These are phyloP conservation scores for Paramecium sonneborni DNA, from an alignment of 73 alveolate species.

Conservation along the genomic window DNA sequence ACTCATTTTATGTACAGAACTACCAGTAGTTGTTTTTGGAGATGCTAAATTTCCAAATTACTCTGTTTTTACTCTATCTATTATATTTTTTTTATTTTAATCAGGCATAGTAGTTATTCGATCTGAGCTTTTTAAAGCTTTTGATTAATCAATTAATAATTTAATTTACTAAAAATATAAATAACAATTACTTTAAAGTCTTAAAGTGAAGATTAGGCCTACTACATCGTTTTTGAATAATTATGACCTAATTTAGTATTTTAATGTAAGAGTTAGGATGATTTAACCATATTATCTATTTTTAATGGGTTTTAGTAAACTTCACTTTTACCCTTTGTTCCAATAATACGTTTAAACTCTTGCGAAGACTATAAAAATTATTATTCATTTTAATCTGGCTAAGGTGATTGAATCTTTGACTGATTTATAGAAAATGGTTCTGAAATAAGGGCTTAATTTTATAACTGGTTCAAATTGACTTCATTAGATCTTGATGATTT, in stretches of 20 bases:
- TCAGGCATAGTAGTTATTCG: conserved; percentile 34
- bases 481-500: background rate
- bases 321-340: background rate
- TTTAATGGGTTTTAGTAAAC: background rate
- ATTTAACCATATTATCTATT: background rate
- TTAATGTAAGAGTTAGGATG: background rate
- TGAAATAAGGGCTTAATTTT: background rate
- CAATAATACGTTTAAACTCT: background rate
- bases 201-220: background rate
- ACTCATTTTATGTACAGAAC: background rate
- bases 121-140: background rate
- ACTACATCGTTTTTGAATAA: background rate
- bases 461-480: background rate
- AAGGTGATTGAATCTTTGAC: background rate
- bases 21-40: conserved; percentile 32
- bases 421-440: background rate
- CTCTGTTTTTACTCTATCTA: conserved; percentile 23
- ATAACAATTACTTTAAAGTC: background rate
- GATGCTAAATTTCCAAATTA: background rate
- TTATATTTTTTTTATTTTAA: background rate
- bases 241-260: background rate
- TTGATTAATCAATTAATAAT: conserved; percentile 2
- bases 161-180: background rate
- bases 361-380: background rate
- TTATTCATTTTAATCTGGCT: background rate